Percentiles rank a stretch among this genome's conserved stretches.
Conservation (phyloP, 345 rosid genomes). For the Euclidium syriacum region DNA sequence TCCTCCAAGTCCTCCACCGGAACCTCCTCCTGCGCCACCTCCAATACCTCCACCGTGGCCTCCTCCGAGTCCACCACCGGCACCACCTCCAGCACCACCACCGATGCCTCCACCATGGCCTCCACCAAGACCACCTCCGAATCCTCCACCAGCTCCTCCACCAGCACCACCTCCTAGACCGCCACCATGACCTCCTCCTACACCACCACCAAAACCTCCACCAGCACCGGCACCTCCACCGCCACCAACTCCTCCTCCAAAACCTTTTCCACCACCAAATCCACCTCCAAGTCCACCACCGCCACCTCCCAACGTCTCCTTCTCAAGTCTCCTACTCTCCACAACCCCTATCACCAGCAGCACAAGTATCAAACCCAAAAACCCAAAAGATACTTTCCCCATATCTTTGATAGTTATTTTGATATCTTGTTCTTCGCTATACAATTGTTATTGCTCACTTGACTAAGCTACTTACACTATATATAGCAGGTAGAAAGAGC, state of each 20-base stretch:
- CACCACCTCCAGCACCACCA: conserved; percentile 18
- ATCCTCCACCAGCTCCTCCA: conserved; percentile 17
- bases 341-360: conserved; percentile 21
- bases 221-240: conserved; percentile 25
- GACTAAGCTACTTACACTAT: conserved; percentile 2
- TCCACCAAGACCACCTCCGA: conserved; percentile 10
- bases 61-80: conserved; percentile 20
- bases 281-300: conserved; percentile 33
- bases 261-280: conserved; percentile 29
- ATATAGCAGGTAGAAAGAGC: conserved; percentile 12
- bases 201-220: conserved; percentile 28
- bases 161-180: conserved; percentile 26
- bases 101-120: conserved; percentile 9
- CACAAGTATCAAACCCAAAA: conserved; percentile 17
- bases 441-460: conserved; percentile 15
- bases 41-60: conserved; percentile 11
- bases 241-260: conserved; percentile 28
- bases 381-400: conserved; percentile 27
- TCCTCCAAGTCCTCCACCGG: conserved; percentile 15
- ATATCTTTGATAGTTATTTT: neutral
- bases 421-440: neutral
- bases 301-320: conserved; percentile 30
- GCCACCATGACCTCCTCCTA: conserved; percentile 29
- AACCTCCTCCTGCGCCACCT: conserved; percentile 18
- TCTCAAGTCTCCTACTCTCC: conserved; percentile 25